phyloP scores from a whole-genome alignment of 2,329 filamentous ascomycete genomes.

The Venturia asperata region DNA sequence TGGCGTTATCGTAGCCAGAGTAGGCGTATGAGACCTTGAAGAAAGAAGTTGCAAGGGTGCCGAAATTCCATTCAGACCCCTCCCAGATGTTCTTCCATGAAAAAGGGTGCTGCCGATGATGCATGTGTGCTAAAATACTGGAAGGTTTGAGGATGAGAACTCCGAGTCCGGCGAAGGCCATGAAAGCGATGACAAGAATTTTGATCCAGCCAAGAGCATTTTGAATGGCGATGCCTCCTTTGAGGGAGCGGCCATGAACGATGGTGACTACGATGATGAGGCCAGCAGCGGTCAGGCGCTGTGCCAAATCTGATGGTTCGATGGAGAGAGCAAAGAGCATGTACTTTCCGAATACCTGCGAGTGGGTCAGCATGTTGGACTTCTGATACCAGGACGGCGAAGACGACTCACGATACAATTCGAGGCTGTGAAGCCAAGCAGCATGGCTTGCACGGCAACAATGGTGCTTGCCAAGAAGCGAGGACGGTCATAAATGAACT shows the following conservation, averaged over 20 bases:
- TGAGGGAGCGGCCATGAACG: conserved; percentile 52
- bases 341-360: conserved; percentile 49
- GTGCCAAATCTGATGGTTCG: conserved; percentile 41
- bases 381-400: background rate
- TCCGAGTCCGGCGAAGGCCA: conserved; percentile 54
- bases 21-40: conserved; percentile 69
- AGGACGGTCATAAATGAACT: conserved; percentile 55
- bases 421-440: conserved; percentile 55
- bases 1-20: conserved; percentile 53
- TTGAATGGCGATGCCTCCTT: conserved; percentile 51
- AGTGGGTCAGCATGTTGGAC: background rate
- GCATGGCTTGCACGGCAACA: conserved; percentile 50
- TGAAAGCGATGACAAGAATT: conserved; percentile 52
- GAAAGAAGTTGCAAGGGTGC: conserved; percentile 44
- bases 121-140: conserved; percentile 25
- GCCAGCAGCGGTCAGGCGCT: conserved; percentile 48
- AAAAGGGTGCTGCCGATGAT: conserved; percentile 14
- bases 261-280: conserved; percentile 52
- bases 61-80: conserved; percentile 19
- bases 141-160: conserved; percentile 43
- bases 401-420: conserved; percentile 49
- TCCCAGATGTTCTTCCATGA: conserved; percentile 17
- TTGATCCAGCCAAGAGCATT: conserved; percentile 58
- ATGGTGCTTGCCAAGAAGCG: conserved; percentile 52
- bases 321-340: conserved; percentile 48